Evolutionary conservation across 352 stramenopile species (phyloP).

Genomic region (Saprolegnia diclina): DNA sequence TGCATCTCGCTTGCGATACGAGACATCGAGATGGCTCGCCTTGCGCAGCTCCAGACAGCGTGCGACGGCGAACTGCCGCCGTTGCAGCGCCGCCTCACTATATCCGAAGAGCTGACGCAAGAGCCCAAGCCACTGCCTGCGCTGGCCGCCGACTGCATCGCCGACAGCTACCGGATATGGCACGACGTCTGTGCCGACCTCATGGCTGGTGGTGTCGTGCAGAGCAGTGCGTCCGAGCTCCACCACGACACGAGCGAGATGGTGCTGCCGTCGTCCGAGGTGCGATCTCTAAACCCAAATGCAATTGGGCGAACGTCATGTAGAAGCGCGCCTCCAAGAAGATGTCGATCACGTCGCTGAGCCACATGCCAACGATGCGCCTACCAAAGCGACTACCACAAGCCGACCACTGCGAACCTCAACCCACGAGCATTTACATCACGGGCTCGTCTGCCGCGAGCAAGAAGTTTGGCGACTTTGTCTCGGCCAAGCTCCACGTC

Average conservation of each 20-base stretch:
- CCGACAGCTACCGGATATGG: constrained; percentile 17
- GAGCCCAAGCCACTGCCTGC: constrained; percentile 3
- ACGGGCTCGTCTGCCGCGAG: not conserved
- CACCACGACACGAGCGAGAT: not conserved
- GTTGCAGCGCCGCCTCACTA: not conserved
- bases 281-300: no score
- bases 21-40: constrained; percentile 27
- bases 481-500: not conserved
- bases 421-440: constrained; percentile 1
- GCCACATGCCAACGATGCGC: not conserved
- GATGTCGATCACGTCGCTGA: not conserved
- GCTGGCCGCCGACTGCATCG: not conserved
- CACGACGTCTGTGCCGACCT: constrained; percentile 47
- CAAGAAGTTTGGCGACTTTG: constrained; percentile 1
- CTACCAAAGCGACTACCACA: not conserved
- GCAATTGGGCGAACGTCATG: no score
- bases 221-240: not conserved
- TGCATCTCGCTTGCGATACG: constrained; percentile 31
- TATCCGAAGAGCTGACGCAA: constrained; percentile 17
- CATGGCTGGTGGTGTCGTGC: not conserved
- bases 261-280: not conserved
- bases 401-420: not conserved
- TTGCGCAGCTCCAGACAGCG: not conserved
- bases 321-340: not conserved
- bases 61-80: not conserved